Evolutionary conservation across 2,329 filamentous ascomycete genomes (phyloP).

Genomic region (Trichoderma sp.): DNA sequence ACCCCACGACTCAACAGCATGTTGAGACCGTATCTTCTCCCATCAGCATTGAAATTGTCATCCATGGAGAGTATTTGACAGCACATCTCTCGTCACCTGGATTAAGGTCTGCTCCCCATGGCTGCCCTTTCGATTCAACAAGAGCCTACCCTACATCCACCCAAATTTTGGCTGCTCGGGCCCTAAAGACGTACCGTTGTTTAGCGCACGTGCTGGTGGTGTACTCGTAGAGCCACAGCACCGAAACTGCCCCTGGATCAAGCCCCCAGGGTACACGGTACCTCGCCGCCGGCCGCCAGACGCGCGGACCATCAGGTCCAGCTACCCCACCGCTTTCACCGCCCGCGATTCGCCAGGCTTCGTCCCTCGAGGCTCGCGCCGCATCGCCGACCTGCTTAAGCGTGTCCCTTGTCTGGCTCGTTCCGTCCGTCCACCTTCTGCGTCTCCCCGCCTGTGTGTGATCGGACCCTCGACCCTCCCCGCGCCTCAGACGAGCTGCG

Average conservation of each 20-base stretch:
- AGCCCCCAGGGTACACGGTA: constrained; percentile 1
- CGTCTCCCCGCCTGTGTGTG: constrained; percentile 17
- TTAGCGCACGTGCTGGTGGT: constrained; percentile 19
- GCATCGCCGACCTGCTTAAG: constrained; percentile 1
- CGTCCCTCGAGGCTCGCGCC: constrained; percentile 2
- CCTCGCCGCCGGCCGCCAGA: background rate
- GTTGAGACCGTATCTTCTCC: too few species aligned
- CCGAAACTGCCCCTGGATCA: background rate
- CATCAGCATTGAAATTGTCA: too few species aligned
- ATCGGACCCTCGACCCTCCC: constrained; percentile 21
- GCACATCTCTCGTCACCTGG: too few species aligned
- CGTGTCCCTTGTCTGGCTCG: constrained; percentile 18
- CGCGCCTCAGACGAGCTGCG: constrained; percentile 17
- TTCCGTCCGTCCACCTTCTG: constrained; percentile 13
- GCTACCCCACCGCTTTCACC: constrained; percentile 23
- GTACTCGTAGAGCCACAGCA: too few species aligned
- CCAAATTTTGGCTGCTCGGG: background rate
- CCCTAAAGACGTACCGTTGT: constrained; percentile 24
- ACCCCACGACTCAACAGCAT: too few species aligned
- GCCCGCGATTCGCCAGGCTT: constrained; percentile 24
- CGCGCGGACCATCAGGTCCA: background rate
- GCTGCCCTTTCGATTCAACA: too few species aligned
- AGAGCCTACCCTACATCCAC: background rate
- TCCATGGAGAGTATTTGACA: too few species aligned
- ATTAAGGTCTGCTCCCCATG: too few species aligned